These are phyloP conservation scores for Solanum dulcamara DNA, from an alignment of 257 asterid genomes.

Conservation along the genomic window DNA sequence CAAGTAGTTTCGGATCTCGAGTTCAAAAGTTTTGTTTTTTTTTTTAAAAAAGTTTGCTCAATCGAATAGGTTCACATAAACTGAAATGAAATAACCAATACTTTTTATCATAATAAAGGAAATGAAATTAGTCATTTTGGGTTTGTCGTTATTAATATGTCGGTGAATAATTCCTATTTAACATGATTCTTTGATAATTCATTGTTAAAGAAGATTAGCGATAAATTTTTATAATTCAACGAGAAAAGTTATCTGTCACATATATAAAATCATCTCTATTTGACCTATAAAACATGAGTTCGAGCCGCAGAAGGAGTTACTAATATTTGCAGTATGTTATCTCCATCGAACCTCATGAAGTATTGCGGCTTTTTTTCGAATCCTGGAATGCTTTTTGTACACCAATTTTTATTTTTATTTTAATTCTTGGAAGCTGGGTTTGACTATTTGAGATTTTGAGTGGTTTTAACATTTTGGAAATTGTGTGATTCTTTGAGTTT, in stretches of 20 bases:
- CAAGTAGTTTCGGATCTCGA: too few relatives aligned
- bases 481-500: constrained; percentile 6
- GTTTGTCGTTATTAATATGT: not conserved
- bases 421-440: not conserved
- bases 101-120: too few relatives aligned
- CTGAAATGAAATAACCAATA: too few relatives aligned
- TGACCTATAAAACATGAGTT: not conserved
- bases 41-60: too few relatives aligned
- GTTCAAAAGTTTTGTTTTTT: not conserved
- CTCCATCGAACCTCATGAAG: not conserved
- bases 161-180: not conserved
- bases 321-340: not conserved
- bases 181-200: not conserved
- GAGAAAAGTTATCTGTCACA: not conserved
- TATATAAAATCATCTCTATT: too few relatives aligned
- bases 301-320: not conserved
- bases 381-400: not conserved
- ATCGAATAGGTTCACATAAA: not conserved
- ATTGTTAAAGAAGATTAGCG: not conserved
- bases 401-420: not conserved
- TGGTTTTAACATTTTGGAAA: not conserved
- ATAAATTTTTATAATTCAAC: not conserved
- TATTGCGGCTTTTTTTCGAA: not conserved
- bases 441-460: constrained; percentile 11
- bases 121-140: too few relatives aligned